A percentile compares a stretch with the other conserved stretches of the same genome.
Evolutionary conservation across 352 stramenopile species (phyloP).

Genomic region (Pythium brachiatum): DNA sequence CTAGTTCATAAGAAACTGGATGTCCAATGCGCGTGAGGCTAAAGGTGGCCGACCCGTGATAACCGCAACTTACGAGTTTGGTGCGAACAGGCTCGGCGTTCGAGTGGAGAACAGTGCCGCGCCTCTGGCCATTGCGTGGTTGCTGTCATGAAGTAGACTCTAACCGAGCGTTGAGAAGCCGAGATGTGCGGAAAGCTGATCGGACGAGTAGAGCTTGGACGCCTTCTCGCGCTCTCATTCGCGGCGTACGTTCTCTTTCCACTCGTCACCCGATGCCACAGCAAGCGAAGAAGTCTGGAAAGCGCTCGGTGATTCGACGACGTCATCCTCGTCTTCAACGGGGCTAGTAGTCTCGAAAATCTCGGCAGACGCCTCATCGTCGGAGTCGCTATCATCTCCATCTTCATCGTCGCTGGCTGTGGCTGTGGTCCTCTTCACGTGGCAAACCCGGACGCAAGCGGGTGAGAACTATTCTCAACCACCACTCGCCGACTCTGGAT

Average conservation of each 20-base stretch:
- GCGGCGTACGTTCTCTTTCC: not conserved
- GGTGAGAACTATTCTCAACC: not conserved
- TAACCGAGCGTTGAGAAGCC: not conserved
- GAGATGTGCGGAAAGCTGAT: not conserved
- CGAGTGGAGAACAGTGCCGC: not conserved
- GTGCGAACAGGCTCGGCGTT: not conserved
- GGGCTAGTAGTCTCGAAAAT: too few relatives aligned
- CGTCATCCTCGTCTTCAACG: not conserved
- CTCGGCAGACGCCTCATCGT: not conserved
- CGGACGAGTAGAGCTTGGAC: not conserved
- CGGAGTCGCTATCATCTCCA: not conserved
- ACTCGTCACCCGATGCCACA: not conserved
- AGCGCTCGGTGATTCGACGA: not conserved
- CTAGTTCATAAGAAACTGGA: slow-evolving; percentile 1
- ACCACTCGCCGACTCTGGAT: not conserved
- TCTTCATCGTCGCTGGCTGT: not conserved
- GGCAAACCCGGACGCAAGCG: not conserved
- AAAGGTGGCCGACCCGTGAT: not conserved
- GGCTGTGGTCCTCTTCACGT: not conserved
- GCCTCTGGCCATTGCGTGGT: not conserved
- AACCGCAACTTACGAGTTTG: not conserved
- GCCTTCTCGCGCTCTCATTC: slow-evolving; percentile 1
- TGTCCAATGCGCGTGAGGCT: not conserved
- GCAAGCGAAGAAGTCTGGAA: too few relatives aligned
- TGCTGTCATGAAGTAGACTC: not conserved